Base-by-base conservation (phyloP, 169 alveolate species). In the Amoebophrya sp. region DNA sequence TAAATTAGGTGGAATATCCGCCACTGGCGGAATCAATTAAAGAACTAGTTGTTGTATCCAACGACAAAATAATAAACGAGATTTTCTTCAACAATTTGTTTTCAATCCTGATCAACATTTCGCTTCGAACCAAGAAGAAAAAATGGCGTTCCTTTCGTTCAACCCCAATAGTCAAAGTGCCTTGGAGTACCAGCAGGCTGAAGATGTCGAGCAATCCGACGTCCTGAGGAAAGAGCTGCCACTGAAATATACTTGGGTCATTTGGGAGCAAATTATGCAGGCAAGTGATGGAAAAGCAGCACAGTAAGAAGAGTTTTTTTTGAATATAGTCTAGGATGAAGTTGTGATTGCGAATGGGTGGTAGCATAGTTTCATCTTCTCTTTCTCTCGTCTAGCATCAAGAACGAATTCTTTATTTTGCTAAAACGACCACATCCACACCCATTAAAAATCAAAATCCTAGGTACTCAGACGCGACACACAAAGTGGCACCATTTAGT, bases 241-340 rank as follows among this genome's bases (percentile, higher is more conserved):
- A 33, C 93, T 94, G 91, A 92, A 91, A 39, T 92, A 94, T 93
- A 92, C 94, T 0, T 94, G 95, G 95, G 91, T 92, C 83, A 92
- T 94, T 18, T 94, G 95, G 95, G 95, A 94, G 93, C 95, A 94
- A 90, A 65, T 41, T 0, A 91, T 92, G 26, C 90, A 89, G 55
- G 39, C 36, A 41, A 0, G 0, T 1, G 91, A 33, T 0, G 36
- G 90, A 34, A 39, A 40, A 36, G 91, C 77, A 39, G 41, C 40
- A 47, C 77, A 41, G 41, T 40, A 89, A 24, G 29, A n/a, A 83
- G 41, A 36, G 90, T 24, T 3, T 39, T 36, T 83, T 36, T 18
- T 33, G 40, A n/a, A 6, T 76, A 18, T 40, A 38, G n/a, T n/a
- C n/a, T n/a, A n/a, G n/a, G n/a, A n/a, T n/a, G n/a, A n/a, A n/a